Base-by-base conservation (phyloP, 1,284 basidiomycete species). In the Abortiporus biennis region DNA sequence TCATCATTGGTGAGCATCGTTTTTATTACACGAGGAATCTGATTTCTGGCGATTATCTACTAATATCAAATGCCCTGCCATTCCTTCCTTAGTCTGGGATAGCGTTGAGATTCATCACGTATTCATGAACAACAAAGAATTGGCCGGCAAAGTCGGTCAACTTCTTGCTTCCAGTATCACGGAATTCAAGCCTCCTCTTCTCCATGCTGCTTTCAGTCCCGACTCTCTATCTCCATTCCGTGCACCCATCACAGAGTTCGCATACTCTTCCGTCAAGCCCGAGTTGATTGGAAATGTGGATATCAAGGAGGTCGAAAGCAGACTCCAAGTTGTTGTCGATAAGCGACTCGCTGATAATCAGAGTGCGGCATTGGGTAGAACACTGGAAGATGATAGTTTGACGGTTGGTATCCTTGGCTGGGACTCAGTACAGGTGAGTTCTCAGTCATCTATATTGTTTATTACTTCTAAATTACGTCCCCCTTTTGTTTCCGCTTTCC, bases 211-310 rank as follows among this genome's bases (percentile, higher is more conserved):
- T n/a, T 23, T 37, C 20, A 17, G 9, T 9, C 19, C 36, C 36
- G 9, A 21, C 21, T 21, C 36, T 9, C 9, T 37, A n/a, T 15
- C n/a, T 9, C 19, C 17, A 12, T 15, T 37, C 15, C 36, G 21
- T 9, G 36, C 36, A 9, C 36, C 36, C 12, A 13, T 37, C 36
- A 37, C 36, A 5, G 36, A 37, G 15, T n/a, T 37, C 12, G 23
- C 16, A 5, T 37, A 13, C 15, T 5, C 23, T 5, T 13, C n/a
- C 36, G 16, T 37, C 36, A 37, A 37, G 21, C 19, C 11, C 4
- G n/a, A n/a, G n/a, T n/a, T n/a, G n/a, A n/a, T n/a, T n/a, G n/a
- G n/a, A n/a, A 8, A 12, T 13, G 13, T 20, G 27, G n/a, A n/a
- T 29, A n/a, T n/a, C n/a, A 8, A 29, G n/a, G 27, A 29, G n/a